Base-by-base conservation (phyloP, 2,329 filamentous ascomycete species). In the Monosporascus sp. region DNA sequence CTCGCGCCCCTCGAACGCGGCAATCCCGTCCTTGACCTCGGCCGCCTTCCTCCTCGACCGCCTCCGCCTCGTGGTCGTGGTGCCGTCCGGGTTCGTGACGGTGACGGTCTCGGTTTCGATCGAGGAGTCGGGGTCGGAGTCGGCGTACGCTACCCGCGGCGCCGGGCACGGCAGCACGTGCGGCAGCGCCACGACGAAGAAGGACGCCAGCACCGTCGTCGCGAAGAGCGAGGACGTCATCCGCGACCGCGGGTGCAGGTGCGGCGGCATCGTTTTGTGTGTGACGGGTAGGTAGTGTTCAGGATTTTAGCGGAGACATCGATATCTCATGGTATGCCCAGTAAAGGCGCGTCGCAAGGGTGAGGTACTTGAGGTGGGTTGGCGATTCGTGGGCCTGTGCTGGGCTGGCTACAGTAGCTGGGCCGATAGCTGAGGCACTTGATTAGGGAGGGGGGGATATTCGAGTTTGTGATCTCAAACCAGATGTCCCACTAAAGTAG, bases 191-290 rank as follows among this genome's bases (percentile, higher is more conserved):
- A 99, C 94, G 57, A 99, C 92, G 58, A 96, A 81, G 71, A 99
- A 96, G 62, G 89, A 94, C 35, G 91, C 86, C 58, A 89, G 80
- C 52, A 97, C 82, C 1, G 93, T 97, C n/a, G 88, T 90, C 49
- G 91, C 91, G 76, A 99, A 99, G 56, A 99, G 86, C 46, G 91
- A 94, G 53, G 89, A 92, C 63, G 94, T 99, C 76, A 91, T 89
- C 65, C 90, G 87, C 62, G 93, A 97, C 71, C 92, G 87, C 37
- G 94, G 94, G 72, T 99, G 94, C 43, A 99, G 85, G 73, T 93
- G 88, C 57, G 90, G 89, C 65, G 90, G 86, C 89, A 94, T 94
- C 45, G 54, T 57, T 40, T 40, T 35, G 47, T 43, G 9, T 27
- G 26, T 27, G 26, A 27, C 26, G 26, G 27, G 27, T 31, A 31